Conservation (phyloP, 495 filamentous ascomycete species). For the Platismatia glauca region DNA sequence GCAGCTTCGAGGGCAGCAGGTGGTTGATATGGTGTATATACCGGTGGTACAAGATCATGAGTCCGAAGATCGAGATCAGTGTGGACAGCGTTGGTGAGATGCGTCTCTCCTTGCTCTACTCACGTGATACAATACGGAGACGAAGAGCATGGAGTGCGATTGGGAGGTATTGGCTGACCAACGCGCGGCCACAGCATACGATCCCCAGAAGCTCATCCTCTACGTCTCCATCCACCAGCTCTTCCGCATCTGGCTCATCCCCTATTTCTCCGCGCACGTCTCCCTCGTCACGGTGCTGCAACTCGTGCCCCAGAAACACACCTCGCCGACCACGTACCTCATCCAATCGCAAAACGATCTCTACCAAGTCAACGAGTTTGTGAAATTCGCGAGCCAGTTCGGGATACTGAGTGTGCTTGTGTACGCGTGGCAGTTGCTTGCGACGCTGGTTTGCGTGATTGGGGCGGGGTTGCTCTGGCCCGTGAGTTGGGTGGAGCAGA, state of each 20-base stretch:
- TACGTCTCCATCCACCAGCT: slow-evolving; percentile 63
- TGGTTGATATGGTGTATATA: slow-evolving; percentile 59
- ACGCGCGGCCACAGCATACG: slow-evolving; percentile 47
- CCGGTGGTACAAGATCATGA: slow-evolving; percentile 81
- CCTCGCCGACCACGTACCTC: slow-evolving; percentile 40
- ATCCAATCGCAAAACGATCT: slow-evolving; percentile 71
- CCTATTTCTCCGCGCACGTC: slow-evolving; percentile 52
- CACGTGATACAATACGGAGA: too few species aligned
- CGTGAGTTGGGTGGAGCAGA: slow-evolving; percentile 44
- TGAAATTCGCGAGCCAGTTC: slow-evolving; percentile 59
- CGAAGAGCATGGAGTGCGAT: neutral
- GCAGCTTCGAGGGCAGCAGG: slow-evolving; percentile 48
- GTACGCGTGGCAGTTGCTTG: slow-evolving; percentile 50
- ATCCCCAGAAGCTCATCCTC: slow-evolving; percentile 51
- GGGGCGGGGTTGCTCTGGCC: slow-evolving; percentile 46
- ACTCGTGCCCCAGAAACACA: slow-evolving; percentile 29
- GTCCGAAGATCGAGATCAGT: slow-evolving; percentile 59
- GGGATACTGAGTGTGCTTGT: slow-evolving; percentile 30
- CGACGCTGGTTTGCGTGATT: slow-evolving; percentile 53
- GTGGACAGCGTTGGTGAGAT: slow-evolving; percentile 56
- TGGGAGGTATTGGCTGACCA: neutral
- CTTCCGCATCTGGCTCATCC: slow-evolving; percentile 69
- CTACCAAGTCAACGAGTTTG: slow-evolving; percentile 70
- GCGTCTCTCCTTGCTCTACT: neutral
- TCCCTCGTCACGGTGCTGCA: slow-evolving; percentile 64